These are phyloP conservation scores for Syncephalastrum sp. DNA, from an alignment of 371 early-diverging fungal genomes.

Conservation along the genomic window DNA sequence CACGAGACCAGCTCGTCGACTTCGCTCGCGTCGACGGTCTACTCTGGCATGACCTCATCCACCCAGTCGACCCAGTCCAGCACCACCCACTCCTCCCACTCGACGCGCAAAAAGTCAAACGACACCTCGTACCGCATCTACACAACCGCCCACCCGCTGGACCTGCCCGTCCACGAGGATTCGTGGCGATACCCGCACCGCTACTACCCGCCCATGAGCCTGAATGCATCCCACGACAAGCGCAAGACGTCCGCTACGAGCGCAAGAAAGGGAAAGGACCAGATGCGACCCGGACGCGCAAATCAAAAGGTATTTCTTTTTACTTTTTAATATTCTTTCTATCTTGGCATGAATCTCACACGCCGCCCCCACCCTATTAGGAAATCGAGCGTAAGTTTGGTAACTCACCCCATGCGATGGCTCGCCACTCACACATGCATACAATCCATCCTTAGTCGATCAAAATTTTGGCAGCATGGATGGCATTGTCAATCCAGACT, in stretches of 20 bases:
- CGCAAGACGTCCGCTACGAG: no score
- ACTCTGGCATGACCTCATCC: conserved; percentile 10
- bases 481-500: conserved; percentile 49
- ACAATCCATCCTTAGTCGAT: conserved; percentile 32
- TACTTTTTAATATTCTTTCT: no score
- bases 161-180: conserved; percentile 9
- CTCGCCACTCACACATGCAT: not conserved
- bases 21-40: not conserved
- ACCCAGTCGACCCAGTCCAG: conserved; percentile 5
- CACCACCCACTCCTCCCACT: conserved; percentile 5
- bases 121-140: conserved; percentile 17
- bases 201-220: not conserved
- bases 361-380: conserved; percentile 1
- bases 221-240: no score
- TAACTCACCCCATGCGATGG: no score
- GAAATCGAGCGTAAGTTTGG: conserved; percentile 17
- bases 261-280: no score
- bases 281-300: no score
- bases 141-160: conserved; percentile 8
- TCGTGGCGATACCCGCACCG: conserved; percentile 1
- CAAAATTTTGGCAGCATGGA: conserved; percentile 51
- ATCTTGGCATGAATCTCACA: no score
- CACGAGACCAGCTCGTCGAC: conserved; percentile 5
- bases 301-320: no score
- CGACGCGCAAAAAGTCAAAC: conserved; percentile 27